Evolutionary conservation across 2,329 filamentous ascomycete genomes (phyloP).

Genomic region (Lasiodiplodia citricola): DNA sequence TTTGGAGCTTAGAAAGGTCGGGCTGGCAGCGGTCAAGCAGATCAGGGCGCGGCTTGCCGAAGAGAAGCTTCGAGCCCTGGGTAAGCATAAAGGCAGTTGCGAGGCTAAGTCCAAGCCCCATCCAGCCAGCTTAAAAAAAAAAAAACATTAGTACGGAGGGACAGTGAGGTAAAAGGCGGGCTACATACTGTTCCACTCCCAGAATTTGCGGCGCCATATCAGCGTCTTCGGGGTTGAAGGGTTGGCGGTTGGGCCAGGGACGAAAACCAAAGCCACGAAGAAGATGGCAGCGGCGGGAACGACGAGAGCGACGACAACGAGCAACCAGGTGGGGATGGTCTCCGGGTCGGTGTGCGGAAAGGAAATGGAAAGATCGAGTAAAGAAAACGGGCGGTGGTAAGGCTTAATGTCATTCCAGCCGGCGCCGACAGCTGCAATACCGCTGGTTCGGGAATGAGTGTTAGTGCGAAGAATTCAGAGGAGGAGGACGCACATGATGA

Average conservation of each 20-base stretch:
- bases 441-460: conserved; percentile 36
- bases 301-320: conserved; percentile 67
- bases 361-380: conserved; percentile 77
- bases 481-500: conserved; percentile 62
- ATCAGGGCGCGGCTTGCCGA: conserved; percentile 69
- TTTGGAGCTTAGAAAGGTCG: conserved; percentile 63
- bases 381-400: conserved; percentile 72
- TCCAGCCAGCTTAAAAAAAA: conserved; percentile 64
- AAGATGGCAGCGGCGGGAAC: conserved; percentile 72
- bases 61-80: conserved; percentile 79
- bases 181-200: conserved; percentile 73
- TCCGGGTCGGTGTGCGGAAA: conserved; percentile 75
- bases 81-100: conserved; percentile 80
- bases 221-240: conserved; percentile 66
- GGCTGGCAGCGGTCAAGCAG: conserved; percentile 75
- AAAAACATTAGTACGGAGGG: background rate
- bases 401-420: conserved; percentile 66
- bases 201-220: conserved; percentile 81
- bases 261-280: conserved; percentile 69
- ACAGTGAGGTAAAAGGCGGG: background rate
- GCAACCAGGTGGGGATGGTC: conserved; percentile 70
- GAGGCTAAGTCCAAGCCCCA: conserved; percentile 77
- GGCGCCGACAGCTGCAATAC: conserved; percentile 63
- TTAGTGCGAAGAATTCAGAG: background rate
- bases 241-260: conserved; percentile 73